Evolutionary conservation across 495 filamentous ascomycete genomes (phyloP), one percentile per base, ranked within the genome.

Genomic region (Barbatosphaeria neglecta): DNA sequence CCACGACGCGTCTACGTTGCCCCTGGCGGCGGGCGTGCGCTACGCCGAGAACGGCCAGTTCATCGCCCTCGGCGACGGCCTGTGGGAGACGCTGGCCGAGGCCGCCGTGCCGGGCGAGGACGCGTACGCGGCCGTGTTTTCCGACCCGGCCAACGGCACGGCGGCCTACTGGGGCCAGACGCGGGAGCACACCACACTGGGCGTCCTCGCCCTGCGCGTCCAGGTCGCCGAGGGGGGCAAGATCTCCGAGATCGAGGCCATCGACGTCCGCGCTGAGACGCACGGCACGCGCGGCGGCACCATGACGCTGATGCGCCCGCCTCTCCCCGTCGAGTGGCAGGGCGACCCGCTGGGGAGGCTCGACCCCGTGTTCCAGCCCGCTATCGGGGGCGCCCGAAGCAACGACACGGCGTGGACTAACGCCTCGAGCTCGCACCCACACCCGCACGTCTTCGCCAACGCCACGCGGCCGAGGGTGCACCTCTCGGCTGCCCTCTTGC

Each of bases 191-290:
- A 55, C 10, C 18, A 57, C 53, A 22, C 47, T 51, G 13, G 51
- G 51, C 4, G 55, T 60, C 1, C 49, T 64, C 16, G 51, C 57
- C 10, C 50, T 87, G 0, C 64, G 87, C 35, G 69, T 76, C 43
- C 78, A 83, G 28, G 71, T 93, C 20, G 13, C 31, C 5, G 61
- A 77, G 50, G 76, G 70, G 45, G 82, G 83, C 49, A 64, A 74
- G 18, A 75, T 75, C 33, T 82, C 87, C 41, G 90, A 93, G 55
- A 74, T 94, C n/a, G 70, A 73, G 20, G 88, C 87, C 16, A 76
- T 92, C 8, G 80, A 76, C 54, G 82, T 86, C 7, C 73, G 90
- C 45, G 90, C 90, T n/a, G 72, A 83, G 57, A 50, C 43, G 44
- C 47, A 8, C 0, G 52, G 40, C 17, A 47, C 43, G 9, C 47